Evolutionary conservation across 1,139 yeast species (phyloP).

Genomic region (Saccharomyces hybrid): DNA sequence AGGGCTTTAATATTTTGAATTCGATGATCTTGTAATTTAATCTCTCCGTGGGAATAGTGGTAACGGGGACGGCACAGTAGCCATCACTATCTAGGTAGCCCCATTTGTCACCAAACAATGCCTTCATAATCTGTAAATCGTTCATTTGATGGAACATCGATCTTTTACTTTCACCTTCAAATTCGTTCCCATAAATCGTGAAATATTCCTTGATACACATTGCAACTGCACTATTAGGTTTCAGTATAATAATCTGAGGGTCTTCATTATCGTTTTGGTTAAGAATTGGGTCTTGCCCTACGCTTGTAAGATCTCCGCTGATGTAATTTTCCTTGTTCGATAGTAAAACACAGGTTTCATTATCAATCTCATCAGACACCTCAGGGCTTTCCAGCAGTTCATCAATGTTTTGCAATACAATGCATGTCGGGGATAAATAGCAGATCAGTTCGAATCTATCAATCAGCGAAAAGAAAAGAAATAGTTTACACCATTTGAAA

Average conservation of each 20-base stretch:
- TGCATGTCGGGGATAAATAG: slow-evolving; percentile 26
- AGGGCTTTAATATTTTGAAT: slow-evolving; percentile 11
- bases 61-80: slow-evolving; percentile 9
- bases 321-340: slow-evolving; percentile 8
- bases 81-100: slow-evolving; percentile 20
- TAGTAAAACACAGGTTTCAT: slow-evolving; percentile 22
- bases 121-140: slow-evolving; percentile 22
- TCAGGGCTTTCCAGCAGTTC: slow-evolving; percentile 23
- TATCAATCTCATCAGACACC: slow-evolving; percentile 23
- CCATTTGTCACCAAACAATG: slow-evolving; percentile 29
- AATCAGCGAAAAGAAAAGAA: slow-evolving; percentile 19
- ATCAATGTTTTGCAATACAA: slow-evolving; percentile 26
- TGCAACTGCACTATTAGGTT: slow-evolving; percentile 26
- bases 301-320: background rate
- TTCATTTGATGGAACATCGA: slow-evolving; percentile 13
- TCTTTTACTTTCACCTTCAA: slow-evolving; percentile 13
- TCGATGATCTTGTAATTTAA: slow-evolving; percentile 9
- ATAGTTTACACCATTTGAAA: slow-evolving; percentile 16
- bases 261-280: slow-evolving; percentile 2
- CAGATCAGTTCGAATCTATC: slow-evolving; percentile 24
- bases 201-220: slow-evolving; percentile 30
- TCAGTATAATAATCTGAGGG: slow-evolving; percentile 21
- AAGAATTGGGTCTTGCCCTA: background rate
- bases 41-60: background rate
- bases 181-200: slow-evolving; percentile 24